Conservation (phyloP, 305 asterid genomes). For the Solanum hybrid region DNA sequence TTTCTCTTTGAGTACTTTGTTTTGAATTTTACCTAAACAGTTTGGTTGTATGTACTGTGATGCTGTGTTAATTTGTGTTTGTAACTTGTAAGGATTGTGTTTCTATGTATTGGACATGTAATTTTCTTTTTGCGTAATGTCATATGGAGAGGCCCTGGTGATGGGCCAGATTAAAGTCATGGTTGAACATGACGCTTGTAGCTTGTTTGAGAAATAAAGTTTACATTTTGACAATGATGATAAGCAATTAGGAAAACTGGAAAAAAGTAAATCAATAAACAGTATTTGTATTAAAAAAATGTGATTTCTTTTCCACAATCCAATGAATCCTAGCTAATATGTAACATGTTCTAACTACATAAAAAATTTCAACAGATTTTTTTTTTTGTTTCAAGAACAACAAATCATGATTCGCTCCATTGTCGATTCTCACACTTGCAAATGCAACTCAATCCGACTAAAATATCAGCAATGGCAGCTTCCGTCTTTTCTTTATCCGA, state of each 20-base stretch:
- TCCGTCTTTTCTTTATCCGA: conserved; percentile 82
- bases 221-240: neutral
- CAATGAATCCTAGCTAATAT: neutral
- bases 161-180: neutral
- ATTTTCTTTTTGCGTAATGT: neutral
- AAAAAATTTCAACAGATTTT: neutral
- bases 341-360: neutral
- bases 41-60: too few relatives aligned
- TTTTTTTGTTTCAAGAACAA: too few relatives aligned
- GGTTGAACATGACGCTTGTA: neutral
- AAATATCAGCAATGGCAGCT: conserved; percentile 74
- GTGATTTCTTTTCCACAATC: neutral
- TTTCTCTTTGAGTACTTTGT: neutral
- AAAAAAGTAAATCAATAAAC: neutral
- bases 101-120: neutral
- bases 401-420: neutral
- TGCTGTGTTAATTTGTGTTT: neutral
- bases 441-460: conserved; percentile 74
- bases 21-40: neutral
- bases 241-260: neutral
- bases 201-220: neutral
- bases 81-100: neutral
- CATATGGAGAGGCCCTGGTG: neutral
- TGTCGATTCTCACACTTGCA: conserved; percentile 42
- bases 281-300: neutral